These are phyloP conservation scores for Pouteria glomerata DNA, from an alignment of 148 eudicot species.

Conservation along the genomic window DNA sequence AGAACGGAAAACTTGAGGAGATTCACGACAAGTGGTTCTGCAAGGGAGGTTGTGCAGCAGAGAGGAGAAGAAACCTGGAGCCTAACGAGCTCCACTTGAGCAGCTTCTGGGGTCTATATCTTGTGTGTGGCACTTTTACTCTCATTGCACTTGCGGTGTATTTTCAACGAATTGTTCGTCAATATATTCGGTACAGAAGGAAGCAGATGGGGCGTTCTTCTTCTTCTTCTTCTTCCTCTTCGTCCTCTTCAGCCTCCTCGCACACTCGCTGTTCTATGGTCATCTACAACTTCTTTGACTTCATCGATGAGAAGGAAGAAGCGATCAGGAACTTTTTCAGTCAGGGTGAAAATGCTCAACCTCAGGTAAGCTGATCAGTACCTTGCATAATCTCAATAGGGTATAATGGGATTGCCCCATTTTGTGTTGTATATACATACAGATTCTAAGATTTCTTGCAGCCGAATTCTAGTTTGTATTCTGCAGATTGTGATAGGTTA, in stretches of 20 bases:
- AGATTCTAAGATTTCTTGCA: background rate
- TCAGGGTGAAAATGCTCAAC: slow-evolving; percentile 12
- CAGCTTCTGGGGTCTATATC: slow-evolving; percentile 25
- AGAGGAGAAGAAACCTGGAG: background rate
- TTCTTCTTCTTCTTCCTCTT: slow-evolving; percentile 18
- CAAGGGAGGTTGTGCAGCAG: slow-evolving; percentile 12
- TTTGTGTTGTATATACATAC: background rate
- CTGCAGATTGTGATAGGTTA: background rate
- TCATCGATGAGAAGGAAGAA: slow-evolving; percentile 35
- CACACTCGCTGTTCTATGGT: slow-evolving; percentile 5
- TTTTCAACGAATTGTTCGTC: slow-evolving; percentile 14
- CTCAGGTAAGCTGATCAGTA: slow-evolving; percentile 1
- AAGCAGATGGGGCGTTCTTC: slow-evolving; percentile 15
- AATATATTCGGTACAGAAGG: slow-evolving; percentile 12
- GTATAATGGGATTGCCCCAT: background rate
- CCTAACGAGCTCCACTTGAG: slow-evolving; percentile 22
- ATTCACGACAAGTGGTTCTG: slow-evolving; percentile 32
- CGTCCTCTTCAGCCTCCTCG: slow-evolving; percentile 7
- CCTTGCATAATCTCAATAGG: background rate
- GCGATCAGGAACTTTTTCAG: slow-evolving; percentile 17
- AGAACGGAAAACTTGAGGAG: slow-evolving; percentile 38
- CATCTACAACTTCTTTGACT: slow-evolving; percentile 18
- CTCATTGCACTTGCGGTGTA: slow-evolving; percentile 13
- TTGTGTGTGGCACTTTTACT: slow-evolving; percentile 12
- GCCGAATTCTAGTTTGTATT: background rate